phyloP scores from a whole-genome alignment of 345 rosid species.

The Erodium maritimum region DNA sequence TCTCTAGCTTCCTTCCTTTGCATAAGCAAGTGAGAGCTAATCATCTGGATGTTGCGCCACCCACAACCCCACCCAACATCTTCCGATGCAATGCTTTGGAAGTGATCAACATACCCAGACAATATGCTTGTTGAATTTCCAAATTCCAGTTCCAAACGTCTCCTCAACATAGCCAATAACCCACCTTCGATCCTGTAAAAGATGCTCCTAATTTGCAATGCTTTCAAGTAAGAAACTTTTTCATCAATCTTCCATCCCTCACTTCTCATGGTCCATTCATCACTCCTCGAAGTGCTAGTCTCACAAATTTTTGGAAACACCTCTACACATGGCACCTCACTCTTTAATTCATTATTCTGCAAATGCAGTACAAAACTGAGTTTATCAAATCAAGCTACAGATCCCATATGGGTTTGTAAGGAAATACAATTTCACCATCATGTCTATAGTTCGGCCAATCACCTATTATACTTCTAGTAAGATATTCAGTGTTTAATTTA shows the following conservation, averaged over 20 bases:
- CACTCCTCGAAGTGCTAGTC: slow-evolving; percentile 1
- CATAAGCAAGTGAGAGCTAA: slow-evolving; percentile 49
- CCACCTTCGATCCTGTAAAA: slow-evolving; percentile 43
- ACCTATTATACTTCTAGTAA: neutral
- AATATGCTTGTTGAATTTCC: slow-evolving; percentile 20
- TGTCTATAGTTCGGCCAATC: neutral
- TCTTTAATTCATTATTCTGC: neutral
- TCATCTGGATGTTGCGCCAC: slow-evolving; percentile 78
- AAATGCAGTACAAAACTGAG: neutral
- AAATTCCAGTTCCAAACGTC: slow-evolving; percentile 36
- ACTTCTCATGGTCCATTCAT: neutral
- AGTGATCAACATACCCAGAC: slow-evolving; percentile 54
- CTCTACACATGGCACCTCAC: neutral
- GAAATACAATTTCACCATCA: neutral
- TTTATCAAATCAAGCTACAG: neutral
- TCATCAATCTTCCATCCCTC: slow-evolving; percentile 8
- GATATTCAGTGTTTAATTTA: neutral
- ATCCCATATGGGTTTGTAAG: no score
- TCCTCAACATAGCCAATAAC: slow-evolving; percentile 36
- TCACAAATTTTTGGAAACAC: neutral
- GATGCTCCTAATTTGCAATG: slow-evolving; percentile 30
- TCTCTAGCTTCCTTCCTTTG: slow-evolving; percentile 33
- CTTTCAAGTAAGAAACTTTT: slow-evolving; percentile 23
- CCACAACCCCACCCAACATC: slow-evolving; percentile 86
- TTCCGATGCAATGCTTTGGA: slow-evolving; percentile 32